These are phyloP conservation scores for Conidiobolus incongruus DNA, from an alignment of 371 early-diverging fungal species.

Conservation along the genomic window DNA sequence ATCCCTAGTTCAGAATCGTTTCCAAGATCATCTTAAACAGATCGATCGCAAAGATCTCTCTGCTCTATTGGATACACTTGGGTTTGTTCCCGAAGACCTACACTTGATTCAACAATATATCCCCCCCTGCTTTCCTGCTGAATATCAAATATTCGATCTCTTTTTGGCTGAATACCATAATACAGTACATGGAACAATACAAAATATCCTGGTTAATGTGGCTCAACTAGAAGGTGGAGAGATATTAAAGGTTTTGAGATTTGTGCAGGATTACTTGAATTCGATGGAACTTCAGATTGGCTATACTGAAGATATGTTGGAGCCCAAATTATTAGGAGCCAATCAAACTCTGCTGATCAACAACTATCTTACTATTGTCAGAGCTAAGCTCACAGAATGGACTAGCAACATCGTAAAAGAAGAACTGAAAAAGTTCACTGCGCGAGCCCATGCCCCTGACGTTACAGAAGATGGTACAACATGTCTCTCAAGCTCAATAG, in stretches of 20 bases:
- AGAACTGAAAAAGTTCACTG: conserved; percentile 58
- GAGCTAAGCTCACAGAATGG: conserved; percentile 74
- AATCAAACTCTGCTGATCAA: conserved; percentile 69
- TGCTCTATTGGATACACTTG: conserved; percentile 36
- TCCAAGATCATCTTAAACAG: conserved; percentile 23
- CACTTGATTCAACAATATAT: conserved; percentile 67
- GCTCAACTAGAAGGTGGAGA: conserved; percentile 40
- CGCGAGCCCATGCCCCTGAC: conserved; percentile 50
- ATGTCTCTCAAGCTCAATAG: conserved; percentile 52
- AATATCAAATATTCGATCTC: conserved; percentile 77
- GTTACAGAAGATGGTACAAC: conserved; percentile 52
- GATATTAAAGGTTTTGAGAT: conserved; percentile 59
- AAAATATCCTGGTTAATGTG: conserved; percentile 30
- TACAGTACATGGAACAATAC: conserved; percentile 50
- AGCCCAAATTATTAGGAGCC: conserved; percentile 78
- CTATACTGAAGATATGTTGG: conserved; percentile 71
- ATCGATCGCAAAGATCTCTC: conserved; percentile 19
- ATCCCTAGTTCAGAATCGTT: conserved; percentile 33
- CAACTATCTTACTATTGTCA: conserved; percentile 71
- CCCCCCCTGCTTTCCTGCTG: conserved; percentile 65
- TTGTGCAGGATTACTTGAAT: conserved; percentile 78
- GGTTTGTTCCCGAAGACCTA: conserved; percentile 72
- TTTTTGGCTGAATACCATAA: conserved; percentile 87
- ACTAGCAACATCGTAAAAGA: conserved; percentile 58
- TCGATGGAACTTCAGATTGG: conserved; percentile 67